These are phyloP conservation scores for Penicillium goetzii DNA, from an alignment of 495 filamentous ascomycete species.

Conservation along the genomic window DNA sequence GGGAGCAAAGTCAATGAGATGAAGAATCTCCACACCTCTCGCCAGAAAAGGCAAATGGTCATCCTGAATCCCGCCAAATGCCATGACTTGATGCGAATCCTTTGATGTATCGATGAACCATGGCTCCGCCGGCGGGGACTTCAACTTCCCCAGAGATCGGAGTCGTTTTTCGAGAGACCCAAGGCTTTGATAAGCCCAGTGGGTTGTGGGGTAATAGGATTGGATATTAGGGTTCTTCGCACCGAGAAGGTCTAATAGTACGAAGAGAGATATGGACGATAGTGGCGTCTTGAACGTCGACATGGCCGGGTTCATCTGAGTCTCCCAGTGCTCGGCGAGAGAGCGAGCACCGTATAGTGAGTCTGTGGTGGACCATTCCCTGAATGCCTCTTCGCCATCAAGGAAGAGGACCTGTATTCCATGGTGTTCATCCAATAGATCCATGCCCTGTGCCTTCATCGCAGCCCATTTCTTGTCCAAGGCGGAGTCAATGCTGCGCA, in stretches of 20 bases:
- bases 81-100: conserved; percentile 46
- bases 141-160: conserved; percentile 58
- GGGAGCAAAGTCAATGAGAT: conserved; percentile 74
- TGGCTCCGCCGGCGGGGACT: conserved; percentile 40
- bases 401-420: conserved; percentile 89
- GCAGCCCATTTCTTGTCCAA: conserved; percentile 79
- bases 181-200: conserved; percentile 87
- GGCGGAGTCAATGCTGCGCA: conserved; percentile 75
- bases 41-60: conserved; percentile 90
- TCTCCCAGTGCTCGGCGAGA: conserved; percentile 76
- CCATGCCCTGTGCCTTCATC: conserved; percentile 62
- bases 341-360: conserved; percentile 86
- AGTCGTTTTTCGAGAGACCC: conserved; percentile 71
- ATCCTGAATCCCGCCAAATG: conserved; percentile 65
- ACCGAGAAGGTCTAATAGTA: conserved; percentile 91
- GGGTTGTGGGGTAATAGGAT: conserved; percentile 83
- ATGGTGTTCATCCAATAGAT: conserved; percentile 66
- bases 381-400: conserved; percentile 94
- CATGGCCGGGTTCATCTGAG: conserved; percentile 63
- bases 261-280: conserved; percentile 80
- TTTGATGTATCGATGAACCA: conserved; percentile 62
- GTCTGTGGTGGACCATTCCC: conserved; percentile 74
- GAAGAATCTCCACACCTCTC: conserved; percentile 83
- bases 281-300: conserved; percentile 74
- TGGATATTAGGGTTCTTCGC: conserved; percentile 68